phyloP scores from a whole-genome alignment of 352 stramenopile species.

The Elongisporangium senticosum region DNA sequence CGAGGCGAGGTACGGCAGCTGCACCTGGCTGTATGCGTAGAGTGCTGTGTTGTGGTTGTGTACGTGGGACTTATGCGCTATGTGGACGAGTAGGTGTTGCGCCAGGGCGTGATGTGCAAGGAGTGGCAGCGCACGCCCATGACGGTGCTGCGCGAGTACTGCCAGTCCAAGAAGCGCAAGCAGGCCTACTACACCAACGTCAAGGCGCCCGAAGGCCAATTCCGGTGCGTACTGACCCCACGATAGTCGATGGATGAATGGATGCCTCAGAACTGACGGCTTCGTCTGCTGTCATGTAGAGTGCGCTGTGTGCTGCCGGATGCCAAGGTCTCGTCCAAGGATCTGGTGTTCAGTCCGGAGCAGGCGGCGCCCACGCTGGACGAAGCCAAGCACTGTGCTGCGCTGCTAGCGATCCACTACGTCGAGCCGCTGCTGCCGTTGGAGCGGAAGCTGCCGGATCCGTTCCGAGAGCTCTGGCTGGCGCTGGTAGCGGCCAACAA shows the following conservation, averaged over 20 bases:
- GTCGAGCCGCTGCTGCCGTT: slow-evolving; percentile 91
- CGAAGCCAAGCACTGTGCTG: slow-evolving; percentile 90
- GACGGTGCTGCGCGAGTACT: slow-evolving; percentile 92
- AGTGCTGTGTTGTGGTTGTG: too few species aligned
- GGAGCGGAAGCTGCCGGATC: slow-evolving; percentile 95
- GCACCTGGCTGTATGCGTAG: neutral
- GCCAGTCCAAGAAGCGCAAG: slow-evolving; percentile 88
- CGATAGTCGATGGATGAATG: neutral
- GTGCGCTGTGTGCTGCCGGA: slow-evolving; percentile 89
- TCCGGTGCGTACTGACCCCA: slow-evolving; percentile 17
- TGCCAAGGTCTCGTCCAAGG: slow-evolving; percentile 90
- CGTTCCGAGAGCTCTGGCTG: slow-evolving; percentile 93
- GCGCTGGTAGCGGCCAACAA: slow-evolving; percentile 17
- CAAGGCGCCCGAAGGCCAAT: slow-evolving; percentile 25
- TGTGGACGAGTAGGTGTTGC: slow-evolving; percentile 23
- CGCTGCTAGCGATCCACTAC: slow-evolving; percentile 92
- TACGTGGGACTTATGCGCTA: too few species aligned
- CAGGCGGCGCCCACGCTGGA: slow-evolving; percentile 74
- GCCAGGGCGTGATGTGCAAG: slow-evolving; percentile 87
- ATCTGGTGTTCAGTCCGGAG: slow-evolving; percentile 90
- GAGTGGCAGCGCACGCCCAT: slow-evolving; percentile 93
- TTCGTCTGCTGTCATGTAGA: slow-evolving; percentile 13
- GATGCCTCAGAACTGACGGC: slow-evolving; percentile 1
- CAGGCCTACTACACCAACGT: slow-evolving; percentile 61
- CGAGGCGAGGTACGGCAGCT: slow-evolving; percentile 46